These are phyloP conservation scores for Syzygium syzygioides DNA, from an alignment of 441 rosid genomes.

Conservation along the genomic window DNA sequence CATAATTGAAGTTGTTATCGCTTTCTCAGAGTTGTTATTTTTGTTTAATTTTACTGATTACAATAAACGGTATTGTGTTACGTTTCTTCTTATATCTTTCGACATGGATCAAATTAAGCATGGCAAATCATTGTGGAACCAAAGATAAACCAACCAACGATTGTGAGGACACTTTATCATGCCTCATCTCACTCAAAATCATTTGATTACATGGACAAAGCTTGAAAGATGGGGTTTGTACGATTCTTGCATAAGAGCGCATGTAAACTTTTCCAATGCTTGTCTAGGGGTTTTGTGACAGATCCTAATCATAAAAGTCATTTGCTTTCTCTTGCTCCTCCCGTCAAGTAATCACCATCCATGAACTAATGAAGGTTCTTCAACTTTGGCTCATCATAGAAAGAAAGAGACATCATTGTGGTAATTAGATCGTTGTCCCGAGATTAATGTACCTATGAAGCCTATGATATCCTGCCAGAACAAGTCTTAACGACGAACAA, in stretches of 20 bases:
- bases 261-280: background rate
- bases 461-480: background rate
- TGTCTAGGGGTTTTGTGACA: background rate
- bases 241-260: background rate
- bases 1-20: too few relatives aligned
- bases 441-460: background rate
- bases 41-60: too few relatives aligned
- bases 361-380: background rate
- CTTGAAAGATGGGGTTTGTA: background rate
- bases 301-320: background rate
- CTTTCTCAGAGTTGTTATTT: too few relatives aligned
- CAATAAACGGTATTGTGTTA: too few relatives aligned
- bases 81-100: too few relatives aligned
- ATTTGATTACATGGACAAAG: background rate
- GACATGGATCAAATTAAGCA: background rate
- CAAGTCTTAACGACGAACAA: background rate
- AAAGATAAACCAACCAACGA: background rate
- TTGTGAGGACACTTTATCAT: background rate
- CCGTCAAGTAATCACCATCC: background rate
- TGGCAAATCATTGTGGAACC: accelerated
- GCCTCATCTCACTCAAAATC: background rate
- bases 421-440: background rate
- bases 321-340: background rate
- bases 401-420: background rate
- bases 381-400: background rate